Base-by-base conservation (phyloP, 2,329 filamentous ascomycete species). In the Diplodia mutila region DNA sequence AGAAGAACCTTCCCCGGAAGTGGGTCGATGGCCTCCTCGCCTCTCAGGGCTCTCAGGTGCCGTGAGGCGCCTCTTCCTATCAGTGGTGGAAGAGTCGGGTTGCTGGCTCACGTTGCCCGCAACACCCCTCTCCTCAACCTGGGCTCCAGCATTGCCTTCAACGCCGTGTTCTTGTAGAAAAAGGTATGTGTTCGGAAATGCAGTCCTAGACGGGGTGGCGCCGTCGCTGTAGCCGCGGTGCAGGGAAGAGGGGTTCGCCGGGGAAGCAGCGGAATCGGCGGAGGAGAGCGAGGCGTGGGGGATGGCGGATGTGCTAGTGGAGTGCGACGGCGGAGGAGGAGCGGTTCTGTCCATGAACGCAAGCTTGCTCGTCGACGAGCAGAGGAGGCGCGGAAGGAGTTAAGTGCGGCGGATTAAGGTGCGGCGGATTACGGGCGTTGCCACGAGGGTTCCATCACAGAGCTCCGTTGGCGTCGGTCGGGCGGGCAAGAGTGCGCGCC, bases 31-130 rank as follows among this genome's bases (percentile, higher is more conserved):
- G n/a, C 73, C 76, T 7, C 73, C 74, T 18, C 75, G 69, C 65
- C 74, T 72, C 64, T 73, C 70, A 57, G 78, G 77, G 23, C 72
- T 34, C 29, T 79, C 75, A 8, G 77, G 71, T 4, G 74, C 72
- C 1, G 76, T 78, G 55, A 79, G 67, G 34, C 77, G 73, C 66
- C 77, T 72, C 73, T 79, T 79, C 66, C 78, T 74, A 55, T 79
- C 77, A 25, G 71, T 68, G 8, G 46, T 52, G 14, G 21, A 52
- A 14, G 51, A 32, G 25, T 61, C 57, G 34, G 16, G 18, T 14
- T 42, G 25, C 57, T 61, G 57, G 23, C 57, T 61, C 57, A 61
- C 11, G 39, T 42, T 39, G 55, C 11, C 18, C 25, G 37, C 16
- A 21, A 23, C 55, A n/a, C 14, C 48, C 8, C 23, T 64, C 14